Evolutionary conservation across 2,329 filamentous ascomycete genomes (phyloP), one percentile per base, ranked within the genome.

Genomic region (Xylariaceae sp.): DNA sequence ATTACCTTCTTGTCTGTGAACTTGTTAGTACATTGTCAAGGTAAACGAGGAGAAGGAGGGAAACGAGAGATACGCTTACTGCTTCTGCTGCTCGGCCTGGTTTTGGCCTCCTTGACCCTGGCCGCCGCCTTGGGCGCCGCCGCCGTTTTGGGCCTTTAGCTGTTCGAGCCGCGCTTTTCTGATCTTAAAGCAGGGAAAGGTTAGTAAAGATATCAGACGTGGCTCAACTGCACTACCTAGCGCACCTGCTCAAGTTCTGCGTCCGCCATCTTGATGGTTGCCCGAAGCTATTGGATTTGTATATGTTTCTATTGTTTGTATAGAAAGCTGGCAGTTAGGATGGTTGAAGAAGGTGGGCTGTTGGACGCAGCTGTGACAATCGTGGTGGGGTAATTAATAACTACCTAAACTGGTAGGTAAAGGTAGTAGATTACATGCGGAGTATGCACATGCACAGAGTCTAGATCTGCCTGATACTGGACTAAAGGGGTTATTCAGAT

Each of bases 101-200:
- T 54, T 57, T n/a, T 26, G 23, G 23, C 26, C 52, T 49, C 51
- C 53, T 41, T 57, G 79, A 60, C 79, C 77, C 48, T 77, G 74
- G 50, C 73, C 77, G 54, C 78, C 76, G 50, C 73, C 74, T 50
- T 74, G 72, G 50, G 79, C 76, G 55, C 80, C 81, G 57, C 79
- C 80, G 57, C 79, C 80, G 61, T 82, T 77, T 75, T 89, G 80
- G 67, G 92, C 83, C 75, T 96, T 95, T 65, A 98, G 88, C 79
- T 99, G 93, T 75, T 93, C 90, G 52, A 97, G 87, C 61, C 95
- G 91, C 69, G 93, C 93, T 75, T 91, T 89, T 72, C 93, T 83
- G 72, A 98, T 97, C 89, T 96, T 70, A 18, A 57, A 48, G 44
- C 44, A 46, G 20, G 16, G 19, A 40, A 14, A 2, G 12, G 37